Base-by-base conservation (phyloP, 1,284 basidiomycete genomes). In the Boletus mariae region DNA sequence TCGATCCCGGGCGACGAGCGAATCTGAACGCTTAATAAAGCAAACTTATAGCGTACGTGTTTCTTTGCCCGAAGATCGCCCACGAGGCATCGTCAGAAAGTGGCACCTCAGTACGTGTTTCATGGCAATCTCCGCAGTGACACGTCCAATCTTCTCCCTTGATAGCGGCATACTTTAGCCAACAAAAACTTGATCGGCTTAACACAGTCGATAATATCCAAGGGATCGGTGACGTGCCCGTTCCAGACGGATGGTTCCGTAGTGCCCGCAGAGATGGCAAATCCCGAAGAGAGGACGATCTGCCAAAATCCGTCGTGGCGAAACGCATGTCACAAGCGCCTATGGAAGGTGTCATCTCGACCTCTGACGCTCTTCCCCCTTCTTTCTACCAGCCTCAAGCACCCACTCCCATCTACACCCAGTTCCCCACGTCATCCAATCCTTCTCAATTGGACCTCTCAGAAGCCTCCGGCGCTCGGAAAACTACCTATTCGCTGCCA, bases 11-110 rank as follows among this genome's bases (percentile, higher is more conserved):
- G 70, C 58, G 56, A 70, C 57, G 51, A 77, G 54, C 64, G 80
- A 83, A 57, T 71, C 78, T 42, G 79, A 84, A 60, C 76, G 80
- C 51, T 73, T 90, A 57, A 85, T 90, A 66, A 90, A 90, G 70
- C 87, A 90, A 68, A 90, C 87, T n/a, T 90, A 89, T 69, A 87
- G 85, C 61, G 88, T 90, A 45, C 80, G 84, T 61, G 87, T 90
- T 54, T 80, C 79, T 41, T 73, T 90, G 50, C 86, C 85, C 28
- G 76, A 78, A 57, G 87, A 89, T 68, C 76, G 79, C 49, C 71
- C 79, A 32, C 79, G 79, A 59, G 83, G 82, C 45, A 75, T 83
- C 46, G 73, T 80, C 49, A 82, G 88, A 57, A 90, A 90, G 68
- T 90, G 87, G 87, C 87, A 90, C 64, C 75, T 90, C 42, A 90